Conservation (phyloP, 2,329 filamentous ascomycete genomes). For the Bipolaris zeicola region DNA sequence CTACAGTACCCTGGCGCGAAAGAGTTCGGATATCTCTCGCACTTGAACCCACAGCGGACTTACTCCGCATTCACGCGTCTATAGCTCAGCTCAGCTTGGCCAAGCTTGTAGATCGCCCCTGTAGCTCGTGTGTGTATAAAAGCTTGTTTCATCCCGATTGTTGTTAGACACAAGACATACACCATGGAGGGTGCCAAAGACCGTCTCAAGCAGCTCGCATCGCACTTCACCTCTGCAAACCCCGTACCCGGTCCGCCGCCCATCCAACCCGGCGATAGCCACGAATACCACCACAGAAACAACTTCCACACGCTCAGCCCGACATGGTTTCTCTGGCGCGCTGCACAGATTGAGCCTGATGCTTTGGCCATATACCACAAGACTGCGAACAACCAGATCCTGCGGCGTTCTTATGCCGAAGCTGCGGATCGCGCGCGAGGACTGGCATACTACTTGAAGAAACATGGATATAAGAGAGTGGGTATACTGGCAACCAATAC, state of each 20-base stretch:
- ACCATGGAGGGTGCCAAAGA: constrained; percentile 26
- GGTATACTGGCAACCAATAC: constrained; percentile 92
- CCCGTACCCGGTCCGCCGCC: constrained; percentile 43
- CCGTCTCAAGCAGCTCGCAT: constrained; percentile 46
- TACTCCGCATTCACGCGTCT: constrained; percentile 26
- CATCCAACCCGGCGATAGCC: constrained; percentile 44
- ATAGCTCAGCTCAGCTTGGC: constrained; percentile 16
- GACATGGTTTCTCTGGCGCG: constrained; percentile 83
- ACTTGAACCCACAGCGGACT: constrained; percentile 8
- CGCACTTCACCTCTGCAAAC: constrained; percentile 43
- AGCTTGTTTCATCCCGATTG: neutral
- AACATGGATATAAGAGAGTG: constrained; percentile 74
- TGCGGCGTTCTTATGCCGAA: constrained; percentile 79
- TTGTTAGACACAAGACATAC: neutral
- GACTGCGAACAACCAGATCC: constrained; percentile 73
- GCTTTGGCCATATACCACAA: constrained; percentile 81
- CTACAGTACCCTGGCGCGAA: neutral
- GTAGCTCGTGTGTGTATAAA: constrained; percentile 11
- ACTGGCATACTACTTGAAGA: constrained; percentile 83
- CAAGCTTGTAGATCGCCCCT: constrained; percentile 6
- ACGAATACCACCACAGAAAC: constrained; percentile 53
- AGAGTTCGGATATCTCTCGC: constrained; percentile 7
- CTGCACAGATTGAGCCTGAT: constrained; percentile 85
- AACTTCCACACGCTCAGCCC: constrained; percentile 83
- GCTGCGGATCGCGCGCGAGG: constrained; percentile 86